Base-by-base conservation (phyloP, 768 basidiomycete genomes). In the Psilocybe sp. region DNA sequence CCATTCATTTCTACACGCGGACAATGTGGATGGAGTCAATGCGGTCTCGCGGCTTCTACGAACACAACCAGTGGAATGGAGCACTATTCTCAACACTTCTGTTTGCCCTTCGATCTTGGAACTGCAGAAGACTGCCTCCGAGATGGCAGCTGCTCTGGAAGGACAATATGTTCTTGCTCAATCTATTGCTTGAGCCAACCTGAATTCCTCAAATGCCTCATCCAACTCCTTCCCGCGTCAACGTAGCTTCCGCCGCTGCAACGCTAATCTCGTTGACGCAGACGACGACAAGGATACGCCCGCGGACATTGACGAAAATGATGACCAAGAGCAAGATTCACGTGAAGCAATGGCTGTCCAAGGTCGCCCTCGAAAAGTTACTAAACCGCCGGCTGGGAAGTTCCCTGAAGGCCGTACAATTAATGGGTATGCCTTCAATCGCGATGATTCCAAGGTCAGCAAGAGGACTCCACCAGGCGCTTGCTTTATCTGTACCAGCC, bases 401-500 rank as follows among this genome's bases (percentile, higher is more conserved):
- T 52, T 52, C 45, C 51, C 45, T 1, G 18, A 52, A 43, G 51
- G 51, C 12, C 15, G 23, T 9, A 47, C 20, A 2, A 37, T 52
- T 1, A 35, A 36, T 7, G 39, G 32, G 1, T 46, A 51, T 18
- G 3, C n/a, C 9, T 51, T 51, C 20, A 35, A 13, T 10, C 10
- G 44, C 10, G 46, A 52, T 28, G 51, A 52, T 7, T 47, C 45
- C 1, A 40, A 37, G 0, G 35, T 19, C 12, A 55, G 44, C 35
- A 12, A n/a, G 1, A 18, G 6, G 2, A 32, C 7, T 8, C 51
- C 50, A 1, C 50, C 49, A 9, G 54, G 59, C 0, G 16, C 12
- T 0, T 65, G 61, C 36, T 60, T 47, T 18, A 40, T 65, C 0
- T 65, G 64, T 19, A 53, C 58, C 1, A 65, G 64, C 44, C 33